Percentiles rank a stretch among this genome's conserved stretches.
These are phyloP conservation scores for Saccharomyces eubayanus DNA, from an alignment of 805 yeast species.

Conservation along the genomic window DNA sequence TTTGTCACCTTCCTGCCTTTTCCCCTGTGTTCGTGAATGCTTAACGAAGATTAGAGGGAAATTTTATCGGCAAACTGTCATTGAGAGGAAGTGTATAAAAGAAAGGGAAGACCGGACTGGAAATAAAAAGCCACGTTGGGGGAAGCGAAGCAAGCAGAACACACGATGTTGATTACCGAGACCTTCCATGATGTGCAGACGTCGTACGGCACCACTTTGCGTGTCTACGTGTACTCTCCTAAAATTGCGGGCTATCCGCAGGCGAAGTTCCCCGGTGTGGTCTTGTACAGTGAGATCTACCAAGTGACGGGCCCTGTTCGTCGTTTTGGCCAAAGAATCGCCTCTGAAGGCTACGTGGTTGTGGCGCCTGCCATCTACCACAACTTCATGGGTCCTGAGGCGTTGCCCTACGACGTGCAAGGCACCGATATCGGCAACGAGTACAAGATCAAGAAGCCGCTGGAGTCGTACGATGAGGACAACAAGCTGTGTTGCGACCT, in stretches of 20 bases:
- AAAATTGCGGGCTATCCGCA: conserved; percentile 62
- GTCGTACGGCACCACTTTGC: conserved; percentile 56
- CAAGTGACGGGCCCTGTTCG: conserved; percentile 80
- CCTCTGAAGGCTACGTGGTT: conserved; percentile 70
- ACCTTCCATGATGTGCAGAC: conserved; percentile 56
- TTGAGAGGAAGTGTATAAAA: not conserved
- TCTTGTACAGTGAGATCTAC: conserved; percentile 72
- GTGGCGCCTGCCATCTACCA: conserved; percentile 78
- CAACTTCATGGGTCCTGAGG: conserved; percentile 55
- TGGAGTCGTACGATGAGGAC: conserved; percentile 72
- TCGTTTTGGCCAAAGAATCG: conserved; percentile 68
- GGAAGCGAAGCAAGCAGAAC: not conserved
- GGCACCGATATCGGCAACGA: conserved; percentile 72
- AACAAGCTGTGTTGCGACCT: conserved; percentile 56
- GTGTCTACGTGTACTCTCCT: conserved; percentile 61
- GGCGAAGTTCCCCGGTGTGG: conserved; percentile 74
- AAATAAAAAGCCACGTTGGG: not conserved
- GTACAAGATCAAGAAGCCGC: conserved; percentile 57
- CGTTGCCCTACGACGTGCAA: conserved; percentile 59
- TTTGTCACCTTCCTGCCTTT: not conserved
- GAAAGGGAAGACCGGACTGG: not conserved
- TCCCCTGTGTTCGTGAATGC: not conserved
- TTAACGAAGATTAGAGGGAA: not conserved
- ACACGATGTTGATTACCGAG: conserved; percentile 59
- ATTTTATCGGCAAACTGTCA: not conserved